These are phyloP conservation scores for Cucurbitaria berberidis DNA, from an alignment of 2,329 filamentous ascomycete genomes.

Conservation along the genomic window DNA sequence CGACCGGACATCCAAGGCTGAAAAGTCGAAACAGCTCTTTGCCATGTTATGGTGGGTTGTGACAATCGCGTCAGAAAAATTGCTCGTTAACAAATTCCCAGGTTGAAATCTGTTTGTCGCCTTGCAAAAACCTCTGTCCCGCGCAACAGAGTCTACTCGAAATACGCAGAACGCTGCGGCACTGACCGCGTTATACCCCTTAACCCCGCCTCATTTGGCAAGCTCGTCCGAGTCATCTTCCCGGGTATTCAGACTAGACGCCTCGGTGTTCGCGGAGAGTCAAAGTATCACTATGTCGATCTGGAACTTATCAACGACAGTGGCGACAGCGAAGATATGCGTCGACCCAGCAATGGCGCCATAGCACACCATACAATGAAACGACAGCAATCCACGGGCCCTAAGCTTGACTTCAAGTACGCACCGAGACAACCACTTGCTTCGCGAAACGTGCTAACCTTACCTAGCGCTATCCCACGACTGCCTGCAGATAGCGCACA, in stretches of 20 bases:
- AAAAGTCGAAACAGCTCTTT: conserved; percentile 84
- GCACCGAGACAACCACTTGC: background rate
- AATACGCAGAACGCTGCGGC: conserved; percentile 91
- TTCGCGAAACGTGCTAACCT: conserved; percentile 11
- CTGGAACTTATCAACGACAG: conserved; percentile 58
- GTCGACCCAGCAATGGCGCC: conserved; percentile 29
- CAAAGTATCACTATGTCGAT: conserved; percentile 91
- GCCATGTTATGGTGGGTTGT: conserved; percentile 80
- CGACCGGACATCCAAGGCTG: conserved; percentile 79
- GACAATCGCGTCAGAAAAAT: background rate
- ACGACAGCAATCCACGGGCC: conserved; percentile 42
- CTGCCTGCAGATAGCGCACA: conserved; percentile 56
- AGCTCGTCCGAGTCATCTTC: conserved; percentile 94
- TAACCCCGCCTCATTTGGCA: conserved; percentile 97
- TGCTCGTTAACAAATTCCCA: conserved; percentile 48
- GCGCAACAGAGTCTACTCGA: conserved; percentile 90
- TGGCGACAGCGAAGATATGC: conserved; percentile 34
- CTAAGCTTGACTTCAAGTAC: conserved; percentile 46
- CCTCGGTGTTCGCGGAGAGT: conserved; percentile 91
- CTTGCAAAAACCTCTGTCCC: conserved; percentile 86
- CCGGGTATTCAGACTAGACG: conserved; percentile 92
- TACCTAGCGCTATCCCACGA: conserved; percentile 51
- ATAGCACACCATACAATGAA: conserved; percentile 31
- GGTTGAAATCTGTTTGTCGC: conserved; percentile 73
- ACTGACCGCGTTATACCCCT: conserved; percentile 92